Base-by-base conservation (phyloP, 2,329 filamentous ascomycete species). In the Xylogone sp. region DNA sequence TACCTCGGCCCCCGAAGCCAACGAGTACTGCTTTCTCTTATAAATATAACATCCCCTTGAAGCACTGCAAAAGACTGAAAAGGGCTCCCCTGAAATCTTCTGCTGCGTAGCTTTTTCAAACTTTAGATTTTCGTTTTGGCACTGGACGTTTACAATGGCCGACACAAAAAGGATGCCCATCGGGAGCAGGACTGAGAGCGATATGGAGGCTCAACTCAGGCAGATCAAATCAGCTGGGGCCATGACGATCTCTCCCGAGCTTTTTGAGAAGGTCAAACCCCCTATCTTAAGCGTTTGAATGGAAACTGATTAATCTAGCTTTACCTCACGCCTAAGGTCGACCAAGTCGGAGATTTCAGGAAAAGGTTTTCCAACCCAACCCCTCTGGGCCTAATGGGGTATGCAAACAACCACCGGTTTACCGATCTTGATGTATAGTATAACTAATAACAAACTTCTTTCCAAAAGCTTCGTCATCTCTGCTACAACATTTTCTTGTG, bases 391-490 rank as follows among this genome's bases (percentile, higher is more conserved):
- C 46, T 59, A 21, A 57, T 61, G 53, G 59, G 57, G 59, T 59
- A 54, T 27, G 24, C 24, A 27, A 27, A 27, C n/a, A n/a, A n/a
- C n/a, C n/a, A n/a, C 24, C 10, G 5, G 24, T 10, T 27, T 10
- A 27, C 10, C 10, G 10, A 27, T 27, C 5, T 27, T 10, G 24
- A 27, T 6, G 10, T 27, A 27, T 6, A 27, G 10, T 27, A 27
- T 27, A 27, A 10, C 24, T 27, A 27, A 27, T 27, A 27, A 6
- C 24, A 10, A n/a, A n/a, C 10, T 27, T 5, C 24, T 27, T 27
- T 16, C 8, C 19, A 12, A 19, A 27, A 52, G 51, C 62, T 75
- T 69, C 63, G 75, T 70, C 65, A 72, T 65, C 56, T 64, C 43
- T 4, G 50, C 57, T 4, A 18, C 56, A 12, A 61, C 59, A 16